phyloP scores from a whole-genome alignment of 2,329 filamentous ascomycete species.

The Knoxdaviesia capensis region DNA sequence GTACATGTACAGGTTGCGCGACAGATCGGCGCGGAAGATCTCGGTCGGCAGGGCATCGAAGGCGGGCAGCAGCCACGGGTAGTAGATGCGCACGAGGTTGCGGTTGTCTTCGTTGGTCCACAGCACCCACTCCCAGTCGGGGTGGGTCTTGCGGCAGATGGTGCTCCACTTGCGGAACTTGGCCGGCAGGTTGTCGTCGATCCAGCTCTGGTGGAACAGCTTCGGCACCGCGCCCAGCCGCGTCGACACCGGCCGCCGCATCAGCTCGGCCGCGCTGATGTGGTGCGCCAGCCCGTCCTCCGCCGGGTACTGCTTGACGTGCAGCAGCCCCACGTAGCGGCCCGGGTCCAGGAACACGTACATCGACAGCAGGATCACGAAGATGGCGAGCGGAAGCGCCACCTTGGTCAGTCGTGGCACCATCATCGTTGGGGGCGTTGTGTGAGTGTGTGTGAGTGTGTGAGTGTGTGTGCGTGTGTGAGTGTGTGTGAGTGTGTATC shows the following conservation, averaged over 20 bases:
- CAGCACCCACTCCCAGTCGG: constrained; percentile 15
- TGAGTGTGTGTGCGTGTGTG: too few relatives aligned
- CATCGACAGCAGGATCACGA: too few relatives aligned
- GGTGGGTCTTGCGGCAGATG: constrained; percentile 11
- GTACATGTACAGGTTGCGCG: constrained; percentile 15
- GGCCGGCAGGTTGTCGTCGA: constrained; percentile 7
- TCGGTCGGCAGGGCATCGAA: constrained; percentile 11
- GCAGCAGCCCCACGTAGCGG: too few relatives aligned
- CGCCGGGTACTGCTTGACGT: not conserved
- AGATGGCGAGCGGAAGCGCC: too few relatives aligned
- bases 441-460: not conserved
- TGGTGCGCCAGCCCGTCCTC: not conserved
- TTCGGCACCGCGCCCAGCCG: constrained; percentile 15
- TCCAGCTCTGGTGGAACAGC: constrained; percentile 12
- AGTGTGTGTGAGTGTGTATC: not conserved
- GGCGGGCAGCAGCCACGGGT: constrained; percentile 12
- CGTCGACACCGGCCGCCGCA: constrained; percentile 2
- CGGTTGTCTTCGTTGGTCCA: constrained; percentile 17
- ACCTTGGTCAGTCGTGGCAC: too few relatives aligned
- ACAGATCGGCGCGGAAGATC: constrained; percentile 14
- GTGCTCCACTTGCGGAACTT: constrained; percentile 13
- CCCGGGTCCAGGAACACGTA: too few relatives aligned
- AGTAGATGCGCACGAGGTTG: constrained; percentile 11
- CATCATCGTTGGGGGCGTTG: too few relatives aligned
- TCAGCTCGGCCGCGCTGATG: constrained; percentile 2